Percentiles rank a stretch among this genome's conserved stretches.
Evolutionary conservation across 176 grass and related monocot species (phyloP).

Genomic region (Zizania latifolia): DNA sequence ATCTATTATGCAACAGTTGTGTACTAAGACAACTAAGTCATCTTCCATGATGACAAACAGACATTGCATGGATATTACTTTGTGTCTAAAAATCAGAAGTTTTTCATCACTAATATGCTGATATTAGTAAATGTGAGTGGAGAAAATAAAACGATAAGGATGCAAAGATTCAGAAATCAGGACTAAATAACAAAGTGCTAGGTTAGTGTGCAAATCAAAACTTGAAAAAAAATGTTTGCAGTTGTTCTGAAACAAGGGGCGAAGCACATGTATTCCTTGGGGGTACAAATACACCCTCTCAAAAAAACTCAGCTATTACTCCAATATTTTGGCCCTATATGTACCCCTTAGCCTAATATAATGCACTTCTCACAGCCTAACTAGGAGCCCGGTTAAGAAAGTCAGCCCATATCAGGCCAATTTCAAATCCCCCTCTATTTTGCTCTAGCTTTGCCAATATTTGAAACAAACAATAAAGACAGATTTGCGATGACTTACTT

Average conservation of each 20-base stretch:
- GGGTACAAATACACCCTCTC: too few relatives aligned
- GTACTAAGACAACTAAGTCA: slow-evolving; percentile 26
- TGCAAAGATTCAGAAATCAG: background rate
- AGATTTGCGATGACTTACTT: slow-evolving; percentile 55
- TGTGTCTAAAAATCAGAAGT: background rate
- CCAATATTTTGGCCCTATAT: too few relatives aligned
- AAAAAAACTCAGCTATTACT: too few relatives aligned
- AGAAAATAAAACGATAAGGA: background rate
- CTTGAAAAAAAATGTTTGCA: background rate
- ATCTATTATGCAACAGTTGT: slow-evolving; percentile 7
- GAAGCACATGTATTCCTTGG: too few relatives aligned
- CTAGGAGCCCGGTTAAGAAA: too few relatives aligned
- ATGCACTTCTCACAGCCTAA: too few relatives aligned
- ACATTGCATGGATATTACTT: background rate
- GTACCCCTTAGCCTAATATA: too few relatives aligned
- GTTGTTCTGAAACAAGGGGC: background rate
- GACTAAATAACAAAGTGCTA: background rate
- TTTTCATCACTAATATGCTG: background rate
- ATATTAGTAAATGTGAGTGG: background rate
- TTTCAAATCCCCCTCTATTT: too few relatives aligned
- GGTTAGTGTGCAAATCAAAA: background rate
- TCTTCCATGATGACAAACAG: background rate
- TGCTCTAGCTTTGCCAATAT: too few relatives aligned
- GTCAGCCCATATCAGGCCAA: too few relatives aligned
- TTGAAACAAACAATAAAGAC: background rate